A percentile compares a stretch with the other conserved stretches of the same genome.
These are phyloP conservation scores for Calycina marina DNA, from an alignment of 2,329 filamentous ascomycete genomes.

Conservation along the genomic window DNA sequence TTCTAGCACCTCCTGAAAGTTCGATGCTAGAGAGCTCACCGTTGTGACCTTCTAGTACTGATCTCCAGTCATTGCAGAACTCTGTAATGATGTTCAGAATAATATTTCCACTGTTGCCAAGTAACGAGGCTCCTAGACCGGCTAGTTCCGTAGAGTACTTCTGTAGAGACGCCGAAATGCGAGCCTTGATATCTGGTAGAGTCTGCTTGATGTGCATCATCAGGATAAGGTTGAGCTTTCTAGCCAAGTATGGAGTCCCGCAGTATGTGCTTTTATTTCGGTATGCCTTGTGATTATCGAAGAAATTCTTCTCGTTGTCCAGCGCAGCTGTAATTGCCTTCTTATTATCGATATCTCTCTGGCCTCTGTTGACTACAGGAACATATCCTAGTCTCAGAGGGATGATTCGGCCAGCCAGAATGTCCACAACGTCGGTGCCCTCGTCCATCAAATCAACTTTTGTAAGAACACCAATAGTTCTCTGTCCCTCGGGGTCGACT, in stretches of 20 bases:
- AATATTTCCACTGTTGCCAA: slow-evolving; percentile 92
- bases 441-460: slow-evolving; percentile 99
- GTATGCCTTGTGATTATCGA: slow-evolving; percentile 97
- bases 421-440: slow-evolving; percentile 95
- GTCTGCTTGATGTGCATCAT: slow-evolving; percentile 99
- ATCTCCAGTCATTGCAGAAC: slow-evolving; percentile 95
- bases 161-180: slow-evolving; percentile 83
- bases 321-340: slow-evolving; percentile 83
- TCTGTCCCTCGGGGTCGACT: slow-evolving; percentile 92
- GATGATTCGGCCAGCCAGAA: slow-evolving; percentile 93
- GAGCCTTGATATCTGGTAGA: slow-evolving; percentile 92
- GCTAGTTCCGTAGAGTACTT: slow-evolving; percentile 79
- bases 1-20: slow-evolving; percentile 90
- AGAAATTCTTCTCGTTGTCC: slow-evolving; percentile 91
- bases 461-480: slow-evolving; percentile 94
- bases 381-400: slow-evolving; percentile 89
- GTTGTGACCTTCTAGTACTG: slow-evolving; percentile 91
- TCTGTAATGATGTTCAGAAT: slow-evolving; percentile 98
- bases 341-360: slow-evolving; percentile 97
- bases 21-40: slow-evolving; percentile 89
- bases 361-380: slow-evolving; percentile 92
- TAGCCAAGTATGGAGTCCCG: slow-evolving; percentile 88
- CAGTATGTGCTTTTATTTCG: slow-evolving; percentile 98
- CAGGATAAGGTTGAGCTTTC: slow-evolving; percentile 93
- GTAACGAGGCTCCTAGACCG: slow-evolving; percentile 79